Evolutionary conservation across 441 rosid species (phyloP), one percentile per base, ranked within the genome.

Genomic region (Populus tomentosa): DNA sequence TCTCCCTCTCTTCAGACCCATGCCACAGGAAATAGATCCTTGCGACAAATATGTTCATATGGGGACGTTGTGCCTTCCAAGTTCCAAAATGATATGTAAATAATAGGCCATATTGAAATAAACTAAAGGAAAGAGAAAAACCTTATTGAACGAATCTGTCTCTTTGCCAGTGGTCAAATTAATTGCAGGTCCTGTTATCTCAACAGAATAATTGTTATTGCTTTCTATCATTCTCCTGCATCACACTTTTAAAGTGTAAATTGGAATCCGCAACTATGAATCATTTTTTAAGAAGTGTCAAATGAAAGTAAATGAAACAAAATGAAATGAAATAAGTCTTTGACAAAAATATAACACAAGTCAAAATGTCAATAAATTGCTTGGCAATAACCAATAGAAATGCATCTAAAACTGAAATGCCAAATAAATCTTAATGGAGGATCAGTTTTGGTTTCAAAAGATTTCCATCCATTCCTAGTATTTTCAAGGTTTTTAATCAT

Each of bases 61-160:
- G 38, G 10, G 36, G 64, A 80, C 28, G 69, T 46, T 21, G n/a
- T 21, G 65, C 10, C 10, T 20, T 56, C 30, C 24, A 28, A 38
- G 36, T 33, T 68, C 72, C 75, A 69, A 5, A 23, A 23, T 62
- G 56, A 74, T 79, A 30, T 42, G 23, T 7, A 9, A 67, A n/a
- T 36, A 73, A 10, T 40, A 56, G 46, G 24, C 36, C 23, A 40
- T 28, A 30, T 40, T 74, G 42, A 66, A 73, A 50, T 40, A 40
- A 69, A 59, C 14, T 75, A 42, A 71, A 85, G 85, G 65, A 42
- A 71, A 50, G 18, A 80, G 30, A 18, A 56, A 79, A 85, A 91
- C 98, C 98, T 92, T 87, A 82, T 93, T 97, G 90, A 97, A 91
- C 78, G 97, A 88, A 83, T 85, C 90, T 18, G 85, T 82, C 75